These are phyloP conservation scores for Diaporthe australafricana DNA, from an alignment of 2,329 filamentous ascomycete genomes.

Conservation along the genomic window DNA sequence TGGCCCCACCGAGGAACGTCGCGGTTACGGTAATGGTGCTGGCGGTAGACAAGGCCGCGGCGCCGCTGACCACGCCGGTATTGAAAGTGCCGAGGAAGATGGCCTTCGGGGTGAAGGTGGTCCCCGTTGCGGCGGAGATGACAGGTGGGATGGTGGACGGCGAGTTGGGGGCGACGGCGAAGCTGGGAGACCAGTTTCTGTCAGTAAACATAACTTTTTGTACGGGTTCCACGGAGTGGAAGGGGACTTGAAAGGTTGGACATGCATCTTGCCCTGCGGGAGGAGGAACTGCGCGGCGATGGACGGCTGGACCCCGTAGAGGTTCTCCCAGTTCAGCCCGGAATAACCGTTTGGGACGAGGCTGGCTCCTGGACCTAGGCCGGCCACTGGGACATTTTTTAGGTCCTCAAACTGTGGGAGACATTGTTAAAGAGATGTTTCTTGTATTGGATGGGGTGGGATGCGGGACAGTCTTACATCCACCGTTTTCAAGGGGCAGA, in stretches of 20 bases:
- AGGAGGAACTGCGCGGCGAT: neutral
- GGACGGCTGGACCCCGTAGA: neutral
- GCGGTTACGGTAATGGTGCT: neutral
- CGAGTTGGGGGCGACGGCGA: neutral
- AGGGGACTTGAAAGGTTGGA: accelerated
- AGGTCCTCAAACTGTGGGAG: constrained; percentile 46
- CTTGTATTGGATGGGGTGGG: neutral
- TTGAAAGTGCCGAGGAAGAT: neutral
- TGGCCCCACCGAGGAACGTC: neutral
- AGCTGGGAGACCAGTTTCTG: too few relatives aligned
- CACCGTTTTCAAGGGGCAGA: neutral
- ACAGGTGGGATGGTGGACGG: neutral
- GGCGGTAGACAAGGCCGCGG: neutral
- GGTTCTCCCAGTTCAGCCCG: neutral
- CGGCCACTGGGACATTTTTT: constrained; percentile 57
- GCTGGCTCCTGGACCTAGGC: neutral
- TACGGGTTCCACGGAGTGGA: too few relatives aligned
- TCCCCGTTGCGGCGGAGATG: neutral
- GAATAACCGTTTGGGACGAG: neutral
- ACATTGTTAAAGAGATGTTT: neutral
- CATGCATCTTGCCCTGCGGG: neutral
- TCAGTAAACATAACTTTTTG: too few relatives aligned
- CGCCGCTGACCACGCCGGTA: neutral
- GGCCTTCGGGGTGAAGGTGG: neutral
- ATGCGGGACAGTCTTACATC: neutral